phyloP scores from a whole-genome alignment of 192 early-diverging fungal genomes.

The Entomortierella parvispora region DNA sequence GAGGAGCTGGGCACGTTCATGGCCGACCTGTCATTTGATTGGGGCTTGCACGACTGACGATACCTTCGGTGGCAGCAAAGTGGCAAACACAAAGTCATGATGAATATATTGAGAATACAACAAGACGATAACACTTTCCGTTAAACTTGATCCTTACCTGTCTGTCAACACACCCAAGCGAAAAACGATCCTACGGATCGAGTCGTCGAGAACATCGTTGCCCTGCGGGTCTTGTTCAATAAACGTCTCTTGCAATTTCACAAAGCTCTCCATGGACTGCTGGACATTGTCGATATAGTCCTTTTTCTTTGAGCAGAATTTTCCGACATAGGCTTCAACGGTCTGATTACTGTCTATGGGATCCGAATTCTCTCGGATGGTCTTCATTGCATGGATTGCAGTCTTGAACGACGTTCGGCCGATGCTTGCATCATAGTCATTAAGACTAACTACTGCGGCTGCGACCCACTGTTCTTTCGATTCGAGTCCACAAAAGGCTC shows the following conservation, averaged over 20 bases:
- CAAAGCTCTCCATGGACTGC: conserved; percentile 15
- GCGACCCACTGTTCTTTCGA: conserved; percentile 16
- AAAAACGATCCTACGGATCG: conserved; percentile 17
- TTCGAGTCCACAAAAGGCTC: conserved; percentile 4
- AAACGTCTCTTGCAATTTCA: conserved; percentile 16
- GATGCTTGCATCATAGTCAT: conserved; percentile 23
- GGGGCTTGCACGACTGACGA: too few relatives aligned
- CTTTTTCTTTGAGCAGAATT: conserved; percentile 18
- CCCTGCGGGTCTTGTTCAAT: background rate
- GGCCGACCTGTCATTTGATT: too few relatives aligned
- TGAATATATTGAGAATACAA: too few relatives aligned
- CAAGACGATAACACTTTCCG: too few relatives aligned
- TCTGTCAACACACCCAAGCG: conserved; percentile 15
- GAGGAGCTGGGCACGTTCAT: too few relatives aligned
- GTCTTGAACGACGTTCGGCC: conserved; percentile 19
- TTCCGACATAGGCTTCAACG: conserved; percentile 2
- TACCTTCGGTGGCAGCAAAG: too few relatives aligned
- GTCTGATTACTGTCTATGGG: background rate
- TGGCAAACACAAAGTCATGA: too few relatives aligned
- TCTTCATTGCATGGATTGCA: conserved; percentile 10
- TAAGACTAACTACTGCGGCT: conserved; percentile 18
- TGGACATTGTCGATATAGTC: background rate
- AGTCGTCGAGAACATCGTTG: conserved; percentile 14
- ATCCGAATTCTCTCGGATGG: conserved; percentile 2
- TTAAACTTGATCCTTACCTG: background rate